These are phyloP conservation scores for Hymenoscyphus scutula DNA, from an alignment of 2,329 filamentous ascomycete species.

Conservation along the genomic window DNA sequence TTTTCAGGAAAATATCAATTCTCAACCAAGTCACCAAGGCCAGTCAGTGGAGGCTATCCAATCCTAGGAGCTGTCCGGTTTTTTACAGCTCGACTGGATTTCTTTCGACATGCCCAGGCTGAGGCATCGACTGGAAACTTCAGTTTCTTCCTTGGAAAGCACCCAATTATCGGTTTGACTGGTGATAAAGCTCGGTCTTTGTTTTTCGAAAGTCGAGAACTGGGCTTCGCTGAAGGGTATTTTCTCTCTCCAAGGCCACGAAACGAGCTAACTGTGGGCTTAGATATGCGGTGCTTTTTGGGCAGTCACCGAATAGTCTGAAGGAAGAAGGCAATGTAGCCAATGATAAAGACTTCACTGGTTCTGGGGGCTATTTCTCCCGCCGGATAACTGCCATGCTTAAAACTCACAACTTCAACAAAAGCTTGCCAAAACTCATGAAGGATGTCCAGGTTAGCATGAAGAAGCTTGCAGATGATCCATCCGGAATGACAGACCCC, in stretches of 20 bases:
- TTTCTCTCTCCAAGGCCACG: background rate
- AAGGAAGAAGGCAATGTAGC: background rate
- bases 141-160: slow-evolving; percentile 47
- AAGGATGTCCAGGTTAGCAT: slow-evolving; percentile 7
- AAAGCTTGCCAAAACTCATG: slow-evolving; percentile 7
- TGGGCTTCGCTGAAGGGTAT: slow-evolving; percentile 13
- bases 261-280: background rate
- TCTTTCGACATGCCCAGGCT: slow-evolving; percentile 38
- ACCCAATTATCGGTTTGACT: slow-evolving; percentile 45
- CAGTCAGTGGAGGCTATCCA: slow-evolving; percentile 37
- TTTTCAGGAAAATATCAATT: slow-evolving; percentile 10
- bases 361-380: slow-evolving; percentile 7
- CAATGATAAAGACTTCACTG: slow-evolving; percentile 5
- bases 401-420: slow-evolving; percentile 5
- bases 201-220: slow-evolving; percentile 11
- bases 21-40: slow-evolving; percentile 26
- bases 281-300: slow-evolving; percentile 11
- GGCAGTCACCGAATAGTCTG: slow-evolving; percentile 10
- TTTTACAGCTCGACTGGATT: slow-evolving; percentile 47
- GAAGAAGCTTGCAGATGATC: background rate
- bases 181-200: slow-evolving; percentile 42
- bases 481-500: slow-evolving; percentile 11
- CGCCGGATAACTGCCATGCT: slow-evolving; percentile 6
- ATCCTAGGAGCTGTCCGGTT: slow-evolving; percentile 45
- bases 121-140: slow-evolving; percentile 44